These are phyloP conservation scores for Aphanomyces astaci DNA, from an alignment of 352 stramenopile species.

Conservation along the genomic window DNA sequence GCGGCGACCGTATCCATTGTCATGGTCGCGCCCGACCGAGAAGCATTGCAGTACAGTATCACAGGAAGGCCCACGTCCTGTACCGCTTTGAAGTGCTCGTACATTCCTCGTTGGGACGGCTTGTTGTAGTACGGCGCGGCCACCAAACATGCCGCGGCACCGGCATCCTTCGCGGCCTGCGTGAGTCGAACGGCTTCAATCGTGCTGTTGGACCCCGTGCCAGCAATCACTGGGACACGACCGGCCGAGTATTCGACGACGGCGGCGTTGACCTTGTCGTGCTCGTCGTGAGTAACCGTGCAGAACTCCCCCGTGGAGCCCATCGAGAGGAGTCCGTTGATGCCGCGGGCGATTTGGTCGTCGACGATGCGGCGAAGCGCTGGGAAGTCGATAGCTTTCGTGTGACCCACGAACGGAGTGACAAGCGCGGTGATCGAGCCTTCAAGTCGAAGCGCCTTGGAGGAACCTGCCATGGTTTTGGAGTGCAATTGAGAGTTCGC, in stretches of 20 bases:
- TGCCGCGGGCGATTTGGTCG: slow-evolving; percentile 89
- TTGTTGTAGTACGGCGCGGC: slow-evolving; percentile 99
- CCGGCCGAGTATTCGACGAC: slow-evolving; percentile 72
- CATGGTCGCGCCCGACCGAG: slow-evolving; percentile 93
- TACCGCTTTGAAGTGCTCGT: slow-evolving; percentile 91
- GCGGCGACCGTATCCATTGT: slow-evolving; percentile 90
- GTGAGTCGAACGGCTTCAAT: slow-evolving; percentile 79
- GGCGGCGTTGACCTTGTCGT: slow-evolving; percentile 89
- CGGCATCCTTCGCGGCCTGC: slow-evolving; percentile 84
- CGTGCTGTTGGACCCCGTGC: slow-evolving; percentile 93
- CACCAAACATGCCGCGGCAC: slow-evolving; percentile 91
- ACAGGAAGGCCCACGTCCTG: slow-evolving; percentile 85
- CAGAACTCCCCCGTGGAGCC: slow-evolving; percentile 96
- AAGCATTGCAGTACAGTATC: slow-evolving; percentile 96
- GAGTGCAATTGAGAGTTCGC: too few species aligned
- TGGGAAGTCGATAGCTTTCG: slow-evolving; percentile 87
- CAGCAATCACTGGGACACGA: slow-evolving; percentile 91
- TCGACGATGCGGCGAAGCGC: slow-evolving; percentile 88
- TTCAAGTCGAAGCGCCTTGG: slow-evolving; percentile 70
- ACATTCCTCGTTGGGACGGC: slow-evolving; percentile 92
- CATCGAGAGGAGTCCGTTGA: slow-evolving; percentile 95
- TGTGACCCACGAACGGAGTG: slow-evolving; percentile 92
- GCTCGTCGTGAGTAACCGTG: slow-evolving; percentile 91
- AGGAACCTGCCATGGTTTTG: too few species aligned
- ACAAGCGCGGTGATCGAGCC: slow-evolving; percentile 90